Conservation (phyloP, 441 rosid species). For the Cnidoscolus chayamansa region DNA sequence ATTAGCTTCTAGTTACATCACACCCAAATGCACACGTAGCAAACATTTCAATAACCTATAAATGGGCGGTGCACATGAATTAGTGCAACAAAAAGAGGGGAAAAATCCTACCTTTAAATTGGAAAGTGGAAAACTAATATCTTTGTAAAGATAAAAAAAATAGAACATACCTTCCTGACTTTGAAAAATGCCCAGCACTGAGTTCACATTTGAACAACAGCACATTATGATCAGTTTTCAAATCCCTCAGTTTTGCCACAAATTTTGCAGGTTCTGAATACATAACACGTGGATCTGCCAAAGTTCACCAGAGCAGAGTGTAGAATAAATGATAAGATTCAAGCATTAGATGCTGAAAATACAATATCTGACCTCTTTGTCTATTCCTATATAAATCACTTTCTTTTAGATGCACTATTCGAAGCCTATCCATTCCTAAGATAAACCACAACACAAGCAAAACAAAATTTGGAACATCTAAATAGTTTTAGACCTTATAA, state of each 20-base stretch:
- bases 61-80: background rate
- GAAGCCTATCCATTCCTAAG: background rate
- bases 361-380: background rate
- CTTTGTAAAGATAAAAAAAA: background rate
- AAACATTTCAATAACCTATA: background rate
- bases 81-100: background rate
- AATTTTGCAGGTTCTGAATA: conserved; percentile 87
- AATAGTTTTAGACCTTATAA: background rate
- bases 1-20: background rate
- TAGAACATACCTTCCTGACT: conserved; percentile 80
- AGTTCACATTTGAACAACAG: conserved; percentile 82
- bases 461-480: background rate
- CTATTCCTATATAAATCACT: background rate
- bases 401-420: background rate
- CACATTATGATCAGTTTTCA: conserved; percentile 65
- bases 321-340: background rate
- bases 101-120: background rate
- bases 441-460: background rate
- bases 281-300: conserved; percentile 81
- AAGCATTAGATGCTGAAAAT: background rate
- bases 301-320: conserved; percentile 3
- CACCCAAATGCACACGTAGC: background rate
- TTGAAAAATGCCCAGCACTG: conserved; percentile 93
- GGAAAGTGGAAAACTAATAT: background rate
- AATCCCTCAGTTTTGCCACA: conserved; percentile 83